Evolutionary conservation across 1,284 basidiomycete genomes (phyloP).

Genomic region (Cutaneotrichosporon daszewskae): DNA sequence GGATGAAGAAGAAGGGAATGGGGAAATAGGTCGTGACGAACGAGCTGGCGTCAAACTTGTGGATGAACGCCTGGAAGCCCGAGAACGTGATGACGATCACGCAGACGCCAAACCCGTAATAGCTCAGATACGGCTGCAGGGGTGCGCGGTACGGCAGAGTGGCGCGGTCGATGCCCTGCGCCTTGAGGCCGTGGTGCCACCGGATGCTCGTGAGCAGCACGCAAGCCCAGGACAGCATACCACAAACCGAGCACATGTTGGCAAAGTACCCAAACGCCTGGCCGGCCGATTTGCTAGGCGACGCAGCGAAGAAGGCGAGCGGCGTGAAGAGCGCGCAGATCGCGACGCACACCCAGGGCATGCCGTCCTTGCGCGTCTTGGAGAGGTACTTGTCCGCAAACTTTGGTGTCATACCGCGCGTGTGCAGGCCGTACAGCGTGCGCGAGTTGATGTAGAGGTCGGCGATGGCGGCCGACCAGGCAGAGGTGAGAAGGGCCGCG

Average conservation of each 20-base stretch:
- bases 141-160: conserved; percentile 61
- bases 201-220: conserved; percentile 73
- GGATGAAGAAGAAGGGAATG: conserved; percentile 23
- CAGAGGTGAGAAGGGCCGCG: conserved; percentile 57
- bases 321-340: conserved; percentile 22
- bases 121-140: conserved; percentile 38
- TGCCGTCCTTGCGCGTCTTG: conserved; percentile 34
- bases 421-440: conserved; percentile 53
- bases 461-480: conserved; percentile 55
- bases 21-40: conserved; percentile 30
- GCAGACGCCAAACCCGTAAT: conserved; percentile 16
- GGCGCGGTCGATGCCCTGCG: conserved; percentile 54
- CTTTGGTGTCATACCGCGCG: conserved; percentile 63
- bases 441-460: conserved; percentile 55
- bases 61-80: conserved; percentile 23
- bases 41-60: conserved; percentile 31
- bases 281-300: conserved; percentile 49
- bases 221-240: conserved; percentile 67
- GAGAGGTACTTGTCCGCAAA: conserved; percentile 14
- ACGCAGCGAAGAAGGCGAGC: conserved; percentile 35
- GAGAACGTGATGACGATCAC: conserved; percentile 28
- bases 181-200: conserved; percentile 68
- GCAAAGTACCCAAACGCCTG: conserved; percentile 69
- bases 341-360: conserved; percentile 28
- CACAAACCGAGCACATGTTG: conserved; percentile 56